Evolutionary conservation across 140 eudicot genomes (phyloP), one percentile per base, ranked within the genome.

Genomic region (Bidens hawaiensis): DNA sequence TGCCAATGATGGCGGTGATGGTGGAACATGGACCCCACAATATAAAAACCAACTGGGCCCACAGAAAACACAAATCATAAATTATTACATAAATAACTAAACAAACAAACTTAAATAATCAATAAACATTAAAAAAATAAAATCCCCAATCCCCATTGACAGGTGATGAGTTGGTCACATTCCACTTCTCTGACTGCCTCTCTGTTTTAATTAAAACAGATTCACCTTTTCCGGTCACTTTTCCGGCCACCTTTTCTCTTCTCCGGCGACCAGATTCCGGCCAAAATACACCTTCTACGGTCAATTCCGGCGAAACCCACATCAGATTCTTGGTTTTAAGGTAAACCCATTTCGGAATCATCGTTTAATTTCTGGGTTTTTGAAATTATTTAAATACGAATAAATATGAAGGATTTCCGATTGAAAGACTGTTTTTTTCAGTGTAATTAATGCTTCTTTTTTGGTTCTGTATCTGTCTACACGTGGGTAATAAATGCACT

Each of bases 81-180:
- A n/a, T n/a, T n/a, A n/a, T n/a, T n/a, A n/a, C n/a, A 36, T 15
- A 15, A 26, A 59, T 41, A 33, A 49, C 26, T 24, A 42, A 13
- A 40, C 0, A 27, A 5, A 13, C 27, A 5, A 17, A 22, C 30
- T 22, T 36, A 31, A 45, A 19, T 49, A 64, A 30, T 7, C 62
- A 13, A 49, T 21, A 64, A 68, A 27, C 2, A 26, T 26, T 40
- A 56, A 50, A 26, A 42, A 66, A 10, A 60, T 30, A 27, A 75
- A 67, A 61, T 75, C 75, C 62, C 68, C 40, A 46, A 31, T 45
- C 38, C 45, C 27, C 34, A 53, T 61, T 43, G 52, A 56, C 81
- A 64, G 64, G 17, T 48, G 51, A 70, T 76, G 73, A 62, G 73
- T 76, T 76, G 76, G 52, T 70, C 77, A 64, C 76, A 70, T 76